These are phyloP conservation scores for Ogataea salicorniae DNA, from an alignment of 805 yeast species.

Conservation along the genomic window DNA sequence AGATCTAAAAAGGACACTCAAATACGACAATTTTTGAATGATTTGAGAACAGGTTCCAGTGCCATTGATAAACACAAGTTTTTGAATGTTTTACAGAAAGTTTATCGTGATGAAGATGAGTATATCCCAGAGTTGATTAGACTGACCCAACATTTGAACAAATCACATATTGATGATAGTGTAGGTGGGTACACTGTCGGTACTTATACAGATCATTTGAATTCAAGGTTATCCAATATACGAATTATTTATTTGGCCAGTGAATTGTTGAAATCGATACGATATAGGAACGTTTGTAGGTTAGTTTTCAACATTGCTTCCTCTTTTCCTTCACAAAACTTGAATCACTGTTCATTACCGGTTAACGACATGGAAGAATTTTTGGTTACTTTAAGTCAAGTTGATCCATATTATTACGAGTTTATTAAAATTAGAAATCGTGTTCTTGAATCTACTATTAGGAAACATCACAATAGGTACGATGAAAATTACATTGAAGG, in stretches of 20 bases:
- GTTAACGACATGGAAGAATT: constrained; percentile 13
- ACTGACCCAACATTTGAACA: constrained; percentile 15
- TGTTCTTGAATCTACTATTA: constrained; percentile 2
- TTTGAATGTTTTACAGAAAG: neutral
- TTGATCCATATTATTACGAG: constrained; percentile 24
- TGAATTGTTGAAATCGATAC: no score
- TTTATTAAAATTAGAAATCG: constrained; percentile 7
- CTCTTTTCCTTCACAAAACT: no score
- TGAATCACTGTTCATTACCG: no score
- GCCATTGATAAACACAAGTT: neutral
- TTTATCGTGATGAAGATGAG: neutral
- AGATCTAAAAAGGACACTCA: neutral
- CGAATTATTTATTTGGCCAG: neutral
- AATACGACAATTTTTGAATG: neutral
- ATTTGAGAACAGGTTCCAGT: neutral
- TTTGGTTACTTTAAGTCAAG: constrained; percentile 9
- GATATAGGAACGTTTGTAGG: no score
- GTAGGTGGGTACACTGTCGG: neutral
- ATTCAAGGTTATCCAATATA: constrained; percentile 8
- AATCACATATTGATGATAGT: neutral
- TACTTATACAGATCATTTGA: constrained; percentile 1
- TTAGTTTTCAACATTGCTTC: neutral
- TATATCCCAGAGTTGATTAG: constrained; percentile 19
- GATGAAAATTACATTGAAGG: no score
- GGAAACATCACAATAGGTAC: neutral